Evolutionary conservation across 140 eudicot species (phyloP).

Genomic region (Bidens hawaiensis): DNA sequence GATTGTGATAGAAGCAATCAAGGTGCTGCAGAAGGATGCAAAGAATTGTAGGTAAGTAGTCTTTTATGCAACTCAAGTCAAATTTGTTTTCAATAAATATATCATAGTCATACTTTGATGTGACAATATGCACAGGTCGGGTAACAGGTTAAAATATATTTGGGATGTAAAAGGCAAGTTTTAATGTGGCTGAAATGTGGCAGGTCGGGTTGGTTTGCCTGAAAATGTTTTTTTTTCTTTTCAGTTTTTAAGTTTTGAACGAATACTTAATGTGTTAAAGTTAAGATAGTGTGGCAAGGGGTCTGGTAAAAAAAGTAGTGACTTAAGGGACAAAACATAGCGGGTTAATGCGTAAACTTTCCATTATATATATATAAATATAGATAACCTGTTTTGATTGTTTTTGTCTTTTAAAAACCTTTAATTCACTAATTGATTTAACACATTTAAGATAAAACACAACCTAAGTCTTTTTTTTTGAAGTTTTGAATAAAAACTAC

Average conservation of each 20-base stretch:
- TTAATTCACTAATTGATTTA: neutral
- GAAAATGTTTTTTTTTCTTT: neutral
- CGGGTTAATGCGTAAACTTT: neutral
- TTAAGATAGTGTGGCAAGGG: neutral
- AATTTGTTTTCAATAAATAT: neutral
- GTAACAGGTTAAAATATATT: neutral
- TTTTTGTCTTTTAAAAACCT: neutral
- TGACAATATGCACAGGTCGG: neutral
- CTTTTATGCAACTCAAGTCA: conserved; percentile 1
- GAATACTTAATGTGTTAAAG: neutral
- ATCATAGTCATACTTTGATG: neutral
- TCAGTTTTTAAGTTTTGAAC: neutral
- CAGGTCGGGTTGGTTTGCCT: neutral
- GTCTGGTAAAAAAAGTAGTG: neutral
- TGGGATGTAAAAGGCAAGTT: conserved; percentile 1
- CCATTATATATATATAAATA: neutral
- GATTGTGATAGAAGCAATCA: conserved; percentile 96
- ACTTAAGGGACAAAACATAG: neutral
- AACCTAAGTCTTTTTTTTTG: neutral
- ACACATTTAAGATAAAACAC: neutral
- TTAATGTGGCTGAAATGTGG: neutral
- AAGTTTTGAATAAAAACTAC: no score
- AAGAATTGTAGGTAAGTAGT: conserved; percentile 64
- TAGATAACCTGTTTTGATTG: neutral
- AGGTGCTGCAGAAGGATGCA: conserved; percentile 70